Conservation (phyloP, 495 filamentous ascomycete species). For the Penicillium antarcticum region DNA sequence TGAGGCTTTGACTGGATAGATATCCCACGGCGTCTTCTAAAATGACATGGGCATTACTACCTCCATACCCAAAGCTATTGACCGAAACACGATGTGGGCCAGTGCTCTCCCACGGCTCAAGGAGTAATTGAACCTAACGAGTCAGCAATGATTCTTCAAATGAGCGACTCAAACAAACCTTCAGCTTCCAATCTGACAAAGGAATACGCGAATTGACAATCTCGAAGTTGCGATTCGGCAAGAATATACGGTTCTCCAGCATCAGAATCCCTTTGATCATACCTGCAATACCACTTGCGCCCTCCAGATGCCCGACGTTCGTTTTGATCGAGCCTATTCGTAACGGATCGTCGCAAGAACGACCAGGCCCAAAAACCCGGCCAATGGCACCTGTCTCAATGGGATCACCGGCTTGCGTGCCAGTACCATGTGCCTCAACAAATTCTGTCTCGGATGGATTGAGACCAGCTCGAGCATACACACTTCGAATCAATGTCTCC, state of each 20-base stretch:
- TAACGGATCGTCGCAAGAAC: conserved; percentile 1
- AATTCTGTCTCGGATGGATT: conserved; percentile 18
- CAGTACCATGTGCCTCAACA: conserved; percentile 47
- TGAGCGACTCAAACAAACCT: conserved; percentile 7
- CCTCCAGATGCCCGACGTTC: conserved; percentile 39
- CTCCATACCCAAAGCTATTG: conserved; percentile 40
- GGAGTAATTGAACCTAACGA: conserved; percentile 13
- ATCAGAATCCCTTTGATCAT: conserved; percentile 33
- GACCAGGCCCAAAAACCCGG: conserved; percentile 12
- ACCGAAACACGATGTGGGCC: conserved; percentile 29
- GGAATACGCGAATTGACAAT: conserved; percentile 25
- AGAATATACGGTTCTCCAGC: conserved; percentile 28
- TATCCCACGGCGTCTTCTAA: conserved; percentile 29
- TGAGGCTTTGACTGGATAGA: not conserved
- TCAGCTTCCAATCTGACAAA: conserved; percentile 27
- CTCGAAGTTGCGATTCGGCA: conserved; percentile 27
- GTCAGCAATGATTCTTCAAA: not conserved
- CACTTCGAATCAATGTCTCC: conserved; percentile 49
- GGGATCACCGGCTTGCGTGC: conserved; percentile 59
- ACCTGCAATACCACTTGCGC: conserved; percentile 28
- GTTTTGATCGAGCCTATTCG: conserved; percentile 35
- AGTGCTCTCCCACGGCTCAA: conserved; percentile 17
- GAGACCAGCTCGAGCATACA: conserved; percentile 47
- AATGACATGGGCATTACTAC: conserved; percentile 38
- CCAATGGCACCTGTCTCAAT: conserved; percentile 55